Conservation (phyloP, 768 basidiomycete genomes). For the Leucocoprinus birnbaumii region DNA sequence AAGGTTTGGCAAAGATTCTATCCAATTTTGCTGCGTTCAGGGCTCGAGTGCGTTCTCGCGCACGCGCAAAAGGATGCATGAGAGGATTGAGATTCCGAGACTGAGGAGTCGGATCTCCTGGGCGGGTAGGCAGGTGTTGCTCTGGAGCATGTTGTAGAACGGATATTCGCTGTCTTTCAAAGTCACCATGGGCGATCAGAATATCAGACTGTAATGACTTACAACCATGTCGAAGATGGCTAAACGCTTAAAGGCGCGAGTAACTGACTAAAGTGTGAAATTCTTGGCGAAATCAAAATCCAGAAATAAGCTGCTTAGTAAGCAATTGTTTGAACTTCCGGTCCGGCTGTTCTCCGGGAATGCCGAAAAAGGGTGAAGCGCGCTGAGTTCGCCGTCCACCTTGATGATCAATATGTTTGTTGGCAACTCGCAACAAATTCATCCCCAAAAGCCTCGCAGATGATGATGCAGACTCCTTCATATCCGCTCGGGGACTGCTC, state of each 20-base stretch:
- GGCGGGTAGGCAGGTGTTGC: slow-evolving; percentile 66
- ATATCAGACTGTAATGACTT: slow-evolving; percentile 5
- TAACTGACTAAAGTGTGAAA: slow-evolving; percentile 16
- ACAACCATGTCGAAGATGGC: slow-evolving; percentile 21
- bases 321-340: too few species aligned
- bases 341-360: too few species aligned
- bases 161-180: slow-evolving; percentile 65
- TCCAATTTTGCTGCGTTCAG: slow-evolving; percentile 97
- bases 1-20: slow-evolving; percentile 96
- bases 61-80: slow-evolving; percentile 93
- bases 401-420: neutral
- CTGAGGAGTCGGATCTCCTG: slow-evolving; percentile 83
- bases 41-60: slow-evolving; percentile 91
- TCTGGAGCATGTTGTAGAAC: slow-evolving; percentile 84
- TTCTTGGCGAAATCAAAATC: slow-evolving; percentile 14
- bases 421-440: neutral
- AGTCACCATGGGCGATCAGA: neutral
- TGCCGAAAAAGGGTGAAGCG: too few species aligned
- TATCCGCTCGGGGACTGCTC: neutral
- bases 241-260: neutral
- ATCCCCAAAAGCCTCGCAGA: neutral
- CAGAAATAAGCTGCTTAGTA: slow-evolving; percentile 3
- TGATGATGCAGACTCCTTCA: neutral
- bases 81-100: slow-evolving; percentile 91
- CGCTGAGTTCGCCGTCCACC: too few species aligned